A percentile compares a stretch with the other conserved stretches of the same genome.
These are phyloP conservation scores for Chlamydomonas sphaeroides DNA, from an alignment of 139 green algal species.

Conservation along the genomic window DNA sequence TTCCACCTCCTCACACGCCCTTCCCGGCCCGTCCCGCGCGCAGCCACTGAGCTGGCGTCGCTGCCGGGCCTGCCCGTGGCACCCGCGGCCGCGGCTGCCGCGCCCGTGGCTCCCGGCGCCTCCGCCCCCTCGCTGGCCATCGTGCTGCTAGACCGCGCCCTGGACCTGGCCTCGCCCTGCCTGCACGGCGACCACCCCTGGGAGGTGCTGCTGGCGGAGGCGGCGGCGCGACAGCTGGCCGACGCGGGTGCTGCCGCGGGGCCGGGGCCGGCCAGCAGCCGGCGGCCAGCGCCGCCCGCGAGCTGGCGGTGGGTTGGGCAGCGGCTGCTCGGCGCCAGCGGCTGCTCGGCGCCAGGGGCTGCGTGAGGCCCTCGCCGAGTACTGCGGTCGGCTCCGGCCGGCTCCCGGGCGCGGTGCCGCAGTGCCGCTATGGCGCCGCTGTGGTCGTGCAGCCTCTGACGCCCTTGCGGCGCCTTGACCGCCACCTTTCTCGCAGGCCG, in stretches of 20 bases:
- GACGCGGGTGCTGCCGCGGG: background rate
- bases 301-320: no score
- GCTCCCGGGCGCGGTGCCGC: no score
- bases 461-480: no score
- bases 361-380: no score
- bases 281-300: no score
- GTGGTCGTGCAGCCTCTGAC: no score
- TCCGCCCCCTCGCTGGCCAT: conserved; percentile 13
- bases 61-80: conserved; percentile 11
- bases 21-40: background rate
- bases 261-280: background rate
- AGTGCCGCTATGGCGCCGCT: no score
- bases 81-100: background rate
- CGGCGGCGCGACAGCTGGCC: conserved; percentile 1
- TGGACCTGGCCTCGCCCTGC: conserved; percentile 63
- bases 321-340: no score
- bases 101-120: no score
- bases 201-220: conserved; percentile 45
- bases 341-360: no score
- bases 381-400: no score
- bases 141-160: conserved; percentile 41
- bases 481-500: conserved; percentile 42
- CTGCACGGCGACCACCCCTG: conserved; percentile 58
- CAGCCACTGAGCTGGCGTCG: conserved; percentile 20
- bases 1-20: background rate